A percentile compares a stretch with the other conserved stretches of the same genome.
Evolutionary conservation across 2,329 filamentous ascomycete genomes (phyloP).

Genomic region (Fragosphaeria purpurea): DNA sequence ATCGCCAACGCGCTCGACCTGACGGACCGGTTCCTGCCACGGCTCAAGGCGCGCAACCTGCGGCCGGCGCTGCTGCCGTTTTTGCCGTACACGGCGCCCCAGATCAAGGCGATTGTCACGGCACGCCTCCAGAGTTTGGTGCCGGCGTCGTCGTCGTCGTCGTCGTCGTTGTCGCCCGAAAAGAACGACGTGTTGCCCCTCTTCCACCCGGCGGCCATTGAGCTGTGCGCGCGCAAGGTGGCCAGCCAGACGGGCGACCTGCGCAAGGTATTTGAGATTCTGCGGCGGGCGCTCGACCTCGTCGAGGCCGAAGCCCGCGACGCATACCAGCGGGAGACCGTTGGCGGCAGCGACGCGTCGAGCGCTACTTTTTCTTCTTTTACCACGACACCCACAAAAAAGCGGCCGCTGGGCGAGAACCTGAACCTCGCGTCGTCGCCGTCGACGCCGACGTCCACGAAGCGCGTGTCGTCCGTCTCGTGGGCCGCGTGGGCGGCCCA

Average conservation of each 20-base stretch:
- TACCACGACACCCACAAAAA: conserved; percentile 38
- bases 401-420: conserved; percentile 65
- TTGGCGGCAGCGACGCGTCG: background rate
- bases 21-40: conserved; percentile 87
- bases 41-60: conserved; percentile 83
- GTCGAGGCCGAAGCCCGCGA: conserved; percentile 75
- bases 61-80: conserved; percentile 87
- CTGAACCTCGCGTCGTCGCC: conserved; percentile 53
- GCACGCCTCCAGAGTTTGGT: conserved; percentile 69
- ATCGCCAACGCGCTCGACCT: conserved; percentile 95
- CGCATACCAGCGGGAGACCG: conserved; percentile 54
- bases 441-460: conserved; percentile 17
- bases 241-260: conserved; percentile 89
- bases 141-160: conserved; percentile 25
- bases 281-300: conserved; percentile 77
- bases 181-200: conserved; percentile 60
- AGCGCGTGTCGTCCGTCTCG: conserved; percentile 21
- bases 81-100: conserved; percentile 77
- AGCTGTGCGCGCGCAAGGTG: conserved; percentile 89
- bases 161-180: conserved; percentile 8
- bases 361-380: background rate
- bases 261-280: conserved; percentile 91
- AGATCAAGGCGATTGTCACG: conserved; percentile 81
- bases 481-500: conserved; percentile 45
- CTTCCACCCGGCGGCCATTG: conserved; percentile 85